phyloP scores from a whole-genome alignment of 805 yeast species.

The Grigorovia humatica region DNA sequence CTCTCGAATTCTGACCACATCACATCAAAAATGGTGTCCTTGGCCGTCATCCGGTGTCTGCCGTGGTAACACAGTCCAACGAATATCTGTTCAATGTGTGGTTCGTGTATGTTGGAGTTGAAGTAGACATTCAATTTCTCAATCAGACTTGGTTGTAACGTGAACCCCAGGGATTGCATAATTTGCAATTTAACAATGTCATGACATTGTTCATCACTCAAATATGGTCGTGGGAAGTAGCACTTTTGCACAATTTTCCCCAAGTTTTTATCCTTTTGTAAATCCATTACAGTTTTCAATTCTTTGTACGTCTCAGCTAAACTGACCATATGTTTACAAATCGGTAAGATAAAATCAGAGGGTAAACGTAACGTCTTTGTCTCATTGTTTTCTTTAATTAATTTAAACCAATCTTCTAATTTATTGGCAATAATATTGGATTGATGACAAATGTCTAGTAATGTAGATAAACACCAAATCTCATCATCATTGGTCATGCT shows the following conservation, averaged over 20 bases:
- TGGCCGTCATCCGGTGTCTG: neutral
- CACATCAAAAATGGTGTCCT: constrained; percentile 17
- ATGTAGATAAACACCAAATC: neutral
- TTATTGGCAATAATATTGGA: neutral
- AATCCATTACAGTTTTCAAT: constrained; percentile 48
- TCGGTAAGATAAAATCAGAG: neutral
- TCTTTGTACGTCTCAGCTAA: constrained; percentile 34
- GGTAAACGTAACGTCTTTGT: neutral
- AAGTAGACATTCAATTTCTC: constrained; percentile 44
- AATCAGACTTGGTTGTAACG: constrained; percentile 24
- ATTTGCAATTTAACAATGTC: constrained; percentile 24
- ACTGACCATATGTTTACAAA: constrained; percentile 34
- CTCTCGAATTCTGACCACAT: constrained; percentile 50
- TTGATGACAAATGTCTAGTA: neutral
- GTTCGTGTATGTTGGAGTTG: constrained; percentile 45
- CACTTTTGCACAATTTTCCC: neutral
- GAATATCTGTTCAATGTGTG: constrained; percentile 46
- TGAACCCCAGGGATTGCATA: constrained; percentile 39
- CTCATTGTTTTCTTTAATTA: neutral
- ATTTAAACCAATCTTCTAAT: neutral
- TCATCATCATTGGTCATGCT: neutral
- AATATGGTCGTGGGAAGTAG: neutral
- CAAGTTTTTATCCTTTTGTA: constrained; percentile 33
- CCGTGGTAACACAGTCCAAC: constrained; percentile 39
- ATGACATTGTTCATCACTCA: neutral